These are phyloP conservation scores for Hypsizygus marmoreus DNA, from an alignment of 768 basidiomycete species.

Conservation along the genomic window DNA sequence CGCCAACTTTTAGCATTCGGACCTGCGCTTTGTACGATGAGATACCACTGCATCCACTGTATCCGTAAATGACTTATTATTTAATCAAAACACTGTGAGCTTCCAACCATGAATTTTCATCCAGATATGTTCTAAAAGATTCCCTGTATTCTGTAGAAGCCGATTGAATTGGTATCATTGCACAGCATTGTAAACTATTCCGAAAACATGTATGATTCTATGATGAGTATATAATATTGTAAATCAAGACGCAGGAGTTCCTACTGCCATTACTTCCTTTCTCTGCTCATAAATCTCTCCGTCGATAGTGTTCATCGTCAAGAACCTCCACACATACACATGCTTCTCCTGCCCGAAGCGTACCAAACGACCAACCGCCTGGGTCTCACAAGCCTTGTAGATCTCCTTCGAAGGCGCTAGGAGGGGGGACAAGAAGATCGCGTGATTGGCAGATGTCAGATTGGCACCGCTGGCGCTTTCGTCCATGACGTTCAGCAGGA, in stretches of 20 bases:
- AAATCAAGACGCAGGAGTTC: conserved; percentile 6
- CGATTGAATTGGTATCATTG: neutral
- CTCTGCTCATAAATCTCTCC: conserved; percentile 74
- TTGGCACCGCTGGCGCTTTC: conserved; percentile 95
- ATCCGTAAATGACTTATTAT: too few relatives aligned
- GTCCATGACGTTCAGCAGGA: conserved; percentile 91
- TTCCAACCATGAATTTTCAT: too few relatives aligned
- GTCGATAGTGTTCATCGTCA: conserved; percentile 89
- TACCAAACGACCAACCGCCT: conserved; percentile 82
- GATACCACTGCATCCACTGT: too few relatives aligned
- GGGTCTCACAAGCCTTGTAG: conserved; percentile 81
- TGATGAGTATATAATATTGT: conserved; percentile 2
- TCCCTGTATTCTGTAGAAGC: neutral
- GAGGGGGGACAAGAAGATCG: conserved; percentile 91
- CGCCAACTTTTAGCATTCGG: too few relatives aligned
- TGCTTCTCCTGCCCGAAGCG: conserved; percentile 82
- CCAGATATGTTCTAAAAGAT: too few relatives aligned
- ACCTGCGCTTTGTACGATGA: too few relatives aligned
- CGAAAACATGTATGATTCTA: conserved; percentile 6
- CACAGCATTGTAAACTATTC: conserved; percentile 2
- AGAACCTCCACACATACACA: conserved; percentile 81
- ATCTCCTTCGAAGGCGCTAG: conserved; percentile 81
- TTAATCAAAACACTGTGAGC: too few relatives aligned
- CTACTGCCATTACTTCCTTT: conserved; percentile 27
- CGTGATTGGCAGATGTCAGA: conserved; percentile 90